Evolutionary conservation across 768 basidiomycete species (phyloP).

Genomic region (Coprinopsis strossmayeri): DNA sequence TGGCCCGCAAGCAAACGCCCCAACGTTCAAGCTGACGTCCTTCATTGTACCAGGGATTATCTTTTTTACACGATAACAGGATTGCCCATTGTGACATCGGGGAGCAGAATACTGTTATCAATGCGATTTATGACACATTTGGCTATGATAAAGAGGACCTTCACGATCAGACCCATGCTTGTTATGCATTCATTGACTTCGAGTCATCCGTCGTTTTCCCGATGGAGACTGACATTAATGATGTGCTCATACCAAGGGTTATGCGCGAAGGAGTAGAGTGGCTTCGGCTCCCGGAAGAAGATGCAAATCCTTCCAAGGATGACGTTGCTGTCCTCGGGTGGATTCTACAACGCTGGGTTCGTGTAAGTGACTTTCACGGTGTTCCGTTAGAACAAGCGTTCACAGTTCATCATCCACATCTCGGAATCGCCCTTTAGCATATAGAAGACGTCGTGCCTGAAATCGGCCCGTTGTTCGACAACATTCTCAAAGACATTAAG

Average conservation of each 20-base stretch:
- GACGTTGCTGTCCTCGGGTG: neutral
- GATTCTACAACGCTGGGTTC: neutral
- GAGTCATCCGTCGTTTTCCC: neutral
- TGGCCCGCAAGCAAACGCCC: too few species aligned
- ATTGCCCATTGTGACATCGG: neutral
- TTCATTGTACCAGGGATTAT: neutral
- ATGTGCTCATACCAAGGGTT: neutral
- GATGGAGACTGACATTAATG: neutral
- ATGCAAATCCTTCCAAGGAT: neutral
- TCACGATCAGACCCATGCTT: neutral
- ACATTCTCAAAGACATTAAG: neutral
- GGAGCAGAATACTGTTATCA: neutral
- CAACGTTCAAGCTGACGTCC: too few species aligned
- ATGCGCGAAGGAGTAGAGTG: neutral
- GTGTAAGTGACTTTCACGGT: neutral
- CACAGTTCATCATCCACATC: neutral
- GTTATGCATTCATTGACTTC: neutral
- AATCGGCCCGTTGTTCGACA: neutral
- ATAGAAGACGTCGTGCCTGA: neutral
- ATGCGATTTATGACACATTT: neutral
- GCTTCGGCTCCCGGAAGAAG: neutral
- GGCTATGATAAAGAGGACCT: too few species aligned
- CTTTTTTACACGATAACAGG: neutral
- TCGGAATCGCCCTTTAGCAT: neutral
- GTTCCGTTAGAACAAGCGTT: neutral